Percentiles rank a stretch among this genome's conserved stretches.
Evolutionary conservation across 2,329 filamentous ascomycete species (phyloP).

Genomic region (Penicillium capsulatum): DNA sequence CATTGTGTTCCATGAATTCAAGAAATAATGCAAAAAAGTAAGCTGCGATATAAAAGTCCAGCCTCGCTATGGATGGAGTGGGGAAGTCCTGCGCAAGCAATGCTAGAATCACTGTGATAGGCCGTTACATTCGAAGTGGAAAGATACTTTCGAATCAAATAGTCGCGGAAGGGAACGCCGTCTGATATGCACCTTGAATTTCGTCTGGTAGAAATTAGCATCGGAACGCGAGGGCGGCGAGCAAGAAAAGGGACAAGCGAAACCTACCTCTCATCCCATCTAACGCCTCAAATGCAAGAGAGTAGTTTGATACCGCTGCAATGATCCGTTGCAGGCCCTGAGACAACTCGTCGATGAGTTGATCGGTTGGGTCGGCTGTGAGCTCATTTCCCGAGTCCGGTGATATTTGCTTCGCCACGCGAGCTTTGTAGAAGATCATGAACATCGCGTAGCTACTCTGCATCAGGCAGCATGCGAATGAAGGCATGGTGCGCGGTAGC

Average conservation of each 20-base stretch:
- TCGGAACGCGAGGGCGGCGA: background rate
- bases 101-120: conserved; percentile 2
- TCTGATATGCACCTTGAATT: conserved; percentile 42
- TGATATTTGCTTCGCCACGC: conserved; percentile 33
- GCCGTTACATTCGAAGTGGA: conserved; percentile 1
- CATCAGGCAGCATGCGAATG: conserved; percentile 47
- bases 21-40: too few species aligned
- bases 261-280: conserved; percentile 43
- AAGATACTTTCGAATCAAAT: conserved; percentile 22
- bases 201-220: conserved; percentile 31
- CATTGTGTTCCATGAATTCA: too few species aligned
- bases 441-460: conserved; percentile 46
- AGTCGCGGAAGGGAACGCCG: conserved; percentile 32
- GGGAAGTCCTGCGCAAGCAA: conserved; percentile 8
- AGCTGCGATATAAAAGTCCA: background rate
- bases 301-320: conserved; percentile 37
- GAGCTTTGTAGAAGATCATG: conserved; percentile 44
- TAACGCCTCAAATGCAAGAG: conserved; percentile 41
- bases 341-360: conserved; percentile 35
- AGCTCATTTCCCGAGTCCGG: conserved; percentile 22
- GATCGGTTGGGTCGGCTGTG: conserved; percentile 25
- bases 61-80: background rate
- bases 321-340: conserved; percentile 39
- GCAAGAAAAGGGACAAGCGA: background rate
- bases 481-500: conserved; percentile 44